Evolutionary conservation across 345 rosid species (phyloP).

Genomic region (Citrus sinensis): DNA sequence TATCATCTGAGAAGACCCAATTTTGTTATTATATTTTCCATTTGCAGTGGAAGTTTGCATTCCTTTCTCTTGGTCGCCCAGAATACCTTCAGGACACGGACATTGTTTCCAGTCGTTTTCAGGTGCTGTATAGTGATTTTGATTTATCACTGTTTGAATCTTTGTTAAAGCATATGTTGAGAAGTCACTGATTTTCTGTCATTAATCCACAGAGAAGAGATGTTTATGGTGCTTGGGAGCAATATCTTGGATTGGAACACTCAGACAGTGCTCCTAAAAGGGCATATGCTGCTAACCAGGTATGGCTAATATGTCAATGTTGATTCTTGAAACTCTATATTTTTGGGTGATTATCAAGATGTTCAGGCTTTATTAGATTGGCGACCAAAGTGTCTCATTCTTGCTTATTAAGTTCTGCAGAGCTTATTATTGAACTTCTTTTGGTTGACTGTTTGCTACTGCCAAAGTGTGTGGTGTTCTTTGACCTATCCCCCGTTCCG

Average conservation of each 20-base stretch:
- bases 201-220: constrained; percentile 58
- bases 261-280: constrained; percentile 75
- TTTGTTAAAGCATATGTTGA: neutral
- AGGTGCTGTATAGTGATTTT: constrained; percentile 38
- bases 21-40: neutral
- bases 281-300: constrained; percentile 79
- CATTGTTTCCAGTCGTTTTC: constrained; percentile 73
- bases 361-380: no score
- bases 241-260: constrained; percentile 96
- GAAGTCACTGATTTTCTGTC: neutral
- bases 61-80: constrained; percentile 81
- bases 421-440: neutral
- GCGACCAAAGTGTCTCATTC: no score
- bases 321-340: neutral
- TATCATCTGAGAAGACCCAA: neutral
- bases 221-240: constrained; percentile 95
- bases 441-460: neutral
- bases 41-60: constrained; percentile 92
- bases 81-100: constrained; percentile 90
- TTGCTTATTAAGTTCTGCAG: neutral
- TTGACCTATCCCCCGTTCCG: neutral
- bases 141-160: neutral
- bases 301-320: neutral
- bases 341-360: neutral
- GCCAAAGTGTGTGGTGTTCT: neutral